A percentile compares a stretch with the other conserved stretches of the same genome.
phyloP scores from a whole-genome alignment of 2,329 filamentous ascomycete species.

The Trichophyton rubrum region DNA sequence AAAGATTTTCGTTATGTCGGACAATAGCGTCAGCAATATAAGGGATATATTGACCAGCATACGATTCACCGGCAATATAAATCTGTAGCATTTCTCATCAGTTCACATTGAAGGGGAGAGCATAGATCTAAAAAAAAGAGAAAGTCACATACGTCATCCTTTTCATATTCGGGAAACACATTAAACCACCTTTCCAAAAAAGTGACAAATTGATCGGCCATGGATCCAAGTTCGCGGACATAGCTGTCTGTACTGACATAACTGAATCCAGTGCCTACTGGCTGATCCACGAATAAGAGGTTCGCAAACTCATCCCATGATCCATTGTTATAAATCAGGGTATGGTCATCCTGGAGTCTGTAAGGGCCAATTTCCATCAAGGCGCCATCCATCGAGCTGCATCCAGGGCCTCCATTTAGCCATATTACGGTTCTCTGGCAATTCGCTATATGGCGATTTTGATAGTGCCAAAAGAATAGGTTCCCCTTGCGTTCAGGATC shows the following conservation, averaged over 20 bases:
- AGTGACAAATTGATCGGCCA: constrained; percentile 75
- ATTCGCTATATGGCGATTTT: constrained; percentile 91
- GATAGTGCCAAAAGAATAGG: constrained; percentile 96
- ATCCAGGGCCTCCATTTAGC: constrained; percentile 94
- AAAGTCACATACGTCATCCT: constrained; percentile 58
- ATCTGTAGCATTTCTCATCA: constrained; percentile 44
- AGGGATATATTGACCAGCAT: constrained; percentile 91
- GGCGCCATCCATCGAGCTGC: constrained; percentile 92
- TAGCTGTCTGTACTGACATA: constrained; percentile 86
- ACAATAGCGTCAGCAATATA: constrained; percentile 90
- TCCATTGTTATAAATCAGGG: constrained; percentile 74
- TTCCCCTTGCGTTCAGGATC: constrained; percentile 76
- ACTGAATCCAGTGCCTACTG: constrained; percentile 91
- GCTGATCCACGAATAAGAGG: constrained; percentile 90
- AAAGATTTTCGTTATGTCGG: constrained; percentile 61
- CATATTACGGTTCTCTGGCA: constrained; percentile 84
- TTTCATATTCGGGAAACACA: constrained; percentile 80
- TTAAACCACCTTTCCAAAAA: constrained; percentile 89
- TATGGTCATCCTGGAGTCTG: constrained; percentile 59
- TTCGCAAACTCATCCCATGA: constrained; percentile 99
- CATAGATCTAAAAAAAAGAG: neutral
- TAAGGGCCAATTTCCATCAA: constrained; percentile 96
- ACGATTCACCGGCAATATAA: constrained; percentile 92
- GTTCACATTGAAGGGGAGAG: neutral
- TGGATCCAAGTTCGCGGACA: constrained; percentile 69